These are phyloP conservation scores for Beauveria sp. DNA, from an alignment of 2,329 filamentous ascomycete species.

Conservation along the genomic window DNA sequence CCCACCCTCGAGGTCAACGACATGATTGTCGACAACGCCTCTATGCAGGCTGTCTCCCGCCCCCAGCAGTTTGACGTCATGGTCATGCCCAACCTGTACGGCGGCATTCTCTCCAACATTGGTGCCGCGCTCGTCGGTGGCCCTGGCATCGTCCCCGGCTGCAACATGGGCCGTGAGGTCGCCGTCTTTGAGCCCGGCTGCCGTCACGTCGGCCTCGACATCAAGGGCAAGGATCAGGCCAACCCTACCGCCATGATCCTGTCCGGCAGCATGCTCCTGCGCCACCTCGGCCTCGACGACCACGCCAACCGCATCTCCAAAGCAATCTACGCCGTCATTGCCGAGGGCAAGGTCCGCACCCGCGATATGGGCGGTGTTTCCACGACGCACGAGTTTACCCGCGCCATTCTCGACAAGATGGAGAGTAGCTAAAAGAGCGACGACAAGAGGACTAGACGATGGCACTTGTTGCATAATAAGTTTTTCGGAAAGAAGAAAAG, in stretches of 20 bases:
- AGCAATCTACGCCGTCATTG: slow-evolving; percentile 69
- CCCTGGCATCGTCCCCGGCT: slow-evolving; percentile 92
- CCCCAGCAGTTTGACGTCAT: slow-evolving; percentile 99
- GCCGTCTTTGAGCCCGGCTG: slow-evolving; percentile 98
- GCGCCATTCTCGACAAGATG: slow-evolving; percentile 92
- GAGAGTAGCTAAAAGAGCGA: slow-evolving; percentile 54
- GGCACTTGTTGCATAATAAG: not conserved
- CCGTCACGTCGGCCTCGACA: slow-evolving; percentile 98
- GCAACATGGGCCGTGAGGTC: slow-evolving; percentile 98
- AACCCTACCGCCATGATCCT: slow-evolving; percentile 96
- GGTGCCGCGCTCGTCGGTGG: slow-evolving; percentile 94
- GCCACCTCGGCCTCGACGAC: slow-evolving; percentile 93
- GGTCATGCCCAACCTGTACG: slow-evolving; percentile 99
- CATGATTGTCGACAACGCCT: slow-evolving; percentile 99
- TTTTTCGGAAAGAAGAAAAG: not conserved
- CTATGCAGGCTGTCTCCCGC: slow-evolving; percentile 94
- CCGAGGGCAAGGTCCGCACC: slow-evolving; percentile 81
- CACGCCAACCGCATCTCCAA: slow-evolving; percentile 98
- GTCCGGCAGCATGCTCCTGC: slow-evolving; percentile 92
- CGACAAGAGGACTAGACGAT: not conserved
- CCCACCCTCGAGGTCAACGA: slow-evolving; percentile 93
- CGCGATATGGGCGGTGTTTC: slow-evolving; percentile 90
- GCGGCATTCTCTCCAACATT: slow-evolving; percentile 98
- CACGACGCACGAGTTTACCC: slow-evolving; percentile 91
- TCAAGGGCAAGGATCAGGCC: slow-evolving; percentile 98